These are phyloP conservation scores for Malassezia furfur DNA, from an alignment of 1,284 basidiomycete species.

Conservation along the genomic window DNA sequence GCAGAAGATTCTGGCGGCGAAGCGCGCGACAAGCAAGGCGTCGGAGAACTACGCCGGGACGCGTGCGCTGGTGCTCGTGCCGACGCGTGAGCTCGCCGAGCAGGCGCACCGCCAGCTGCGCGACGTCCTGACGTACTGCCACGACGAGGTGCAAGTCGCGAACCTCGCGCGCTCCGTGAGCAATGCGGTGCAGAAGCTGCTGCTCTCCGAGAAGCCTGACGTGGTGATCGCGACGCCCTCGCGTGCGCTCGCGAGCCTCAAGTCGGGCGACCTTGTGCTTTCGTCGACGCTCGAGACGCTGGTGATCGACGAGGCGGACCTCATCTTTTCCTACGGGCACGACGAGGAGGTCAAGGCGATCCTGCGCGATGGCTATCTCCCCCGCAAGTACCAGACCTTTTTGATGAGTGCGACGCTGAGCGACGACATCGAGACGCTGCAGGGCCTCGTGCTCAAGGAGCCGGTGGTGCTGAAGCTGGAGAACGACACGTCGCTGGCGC, in stretches of 20 bases:
- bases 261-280: slow-evolving; percentile 56
- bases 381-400: slow-evolving; percentile 84
- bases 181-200: slow-evolving; percentile 67
- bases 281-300: slow-evolving; percentile 63
- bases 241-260: slow-evolving; percentile 66
- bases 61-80: slow-evolving; percentile 76
- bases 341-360: slow-evolving; percentile 78
- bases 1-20: slow-evolving; percentile 75
- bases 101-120: slow-evolving; percentile 71
- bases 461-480: slow-evolving; percentile 58
- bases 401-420: slow-evolving; percentile 98
- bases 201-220: slow-evolving; percentile 83
- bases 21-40: slow-evolving; percentile 51
- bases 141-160: slow-evolving; percentile 59
- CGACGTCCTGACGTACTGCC: slow-evolving; percentile 63
- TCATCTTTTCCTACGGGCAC: slow-evolving; percentile 93
- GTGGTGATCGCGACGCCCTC: slow-evolving; percentile 86
- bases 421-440: slow-evolving; percentile 81
- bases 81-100: slow-evolving; percentile 83
- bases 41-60: slow-evolving; percentile 57
- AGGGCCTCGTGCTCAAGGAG: slow-evolving; percentile 74
- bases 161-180: slow-evolving; percentile 62
- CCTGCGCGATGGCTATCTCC: slow-evolving; percentile 61
- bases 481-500: slow-evolving; percentile 21
- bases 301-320: slow-evolving; percentile 94